These are phyloP conservation scores for Besnoitia besnoiti DNA, from an alignment of 169 alveolate species.

Conservation along the genomic window DNA sequence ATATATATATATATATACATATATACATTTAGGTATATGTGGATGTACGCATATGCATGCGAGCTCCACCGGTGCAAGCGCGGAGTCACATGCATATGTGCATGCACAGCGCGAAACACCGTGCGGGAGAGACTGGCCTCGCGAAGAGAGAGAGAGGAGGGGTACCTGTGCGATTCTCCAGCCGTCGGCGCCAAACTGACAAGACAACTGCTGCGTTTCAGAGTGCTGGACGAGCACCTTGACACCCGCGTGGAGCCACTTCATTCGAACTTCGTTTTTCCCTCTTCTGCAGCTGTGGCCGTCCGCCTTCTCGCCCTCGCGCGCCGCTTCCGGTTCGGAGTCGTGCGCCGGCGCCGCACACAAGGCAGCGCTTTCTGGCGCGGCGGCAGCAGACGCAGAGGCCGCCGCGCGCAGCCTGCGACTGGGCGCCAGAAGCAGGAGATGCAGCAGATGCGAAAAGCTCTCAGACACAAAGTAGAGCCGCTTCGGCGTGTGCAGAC, in stretches of 20 bases:
- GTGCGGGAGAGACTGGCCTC: neutral
- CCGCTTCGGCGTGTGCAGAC: constrained; percentile 63
- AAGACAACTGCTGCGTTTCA: constrained; percentile 8
- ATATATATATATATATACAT: neutral
- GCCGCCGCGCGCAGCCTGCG: neutral
- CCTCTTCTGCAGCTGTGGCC: neutral
- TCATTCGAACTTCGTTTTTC: neutral
- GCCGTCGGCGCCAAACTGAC: constrained; percentile 11
- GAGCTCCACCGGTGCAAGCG: neutral
- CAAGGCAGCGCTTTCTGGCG: no score
- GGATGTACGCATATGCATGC: neutral
- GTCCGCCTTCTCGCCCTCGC: neutral
- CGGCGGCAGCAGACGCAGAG: neutral
- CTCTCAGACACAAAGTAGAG: constrained; percentile 49
- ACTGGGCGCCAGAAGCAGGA: neutral
- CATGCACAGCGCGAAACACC: no score
- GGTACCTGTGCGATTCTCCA: constrained; percentile 14
- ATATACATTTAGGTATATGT: neutral
- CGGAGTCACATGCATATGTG: neutral
- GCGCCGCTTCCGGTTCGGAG: neutral
- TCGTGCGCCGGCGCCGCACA: no score
- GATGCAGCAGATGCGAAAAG: constrained; percentile 49
- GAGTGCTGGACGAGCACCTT: constrained; percentile 57
- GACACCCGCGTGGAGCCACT: constrained; percentile 67
- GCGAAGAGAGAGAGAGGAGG: neutral